These are phyloP conservation scores for Komagataella ulmi DNA, from an alignment of 805 yeast species.

Conservation along the genomic window DNA sequence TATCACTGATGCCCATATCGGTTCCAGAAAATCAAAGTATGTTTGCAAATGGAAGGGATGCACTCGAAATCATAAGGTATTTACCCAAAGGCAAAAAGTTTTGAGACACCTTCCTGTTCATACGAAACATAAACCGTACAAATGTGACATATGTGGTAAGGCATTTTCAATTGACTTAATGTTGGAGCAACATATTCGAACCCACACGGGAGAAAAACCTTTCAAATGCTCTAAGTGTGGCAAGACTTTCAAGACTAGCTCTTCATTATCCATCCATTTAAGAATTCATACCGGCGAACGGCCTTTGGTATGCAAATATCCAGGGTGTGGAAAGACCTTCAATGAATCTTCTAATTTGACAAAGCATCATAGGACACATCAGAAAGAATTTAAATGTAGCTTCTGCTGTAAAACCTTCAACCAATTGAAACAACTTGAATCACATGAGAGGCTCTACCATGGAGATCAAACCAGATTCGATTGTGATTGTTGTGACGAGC, in stretches of 20 bases:
- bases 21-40: conserved; percentile 58
- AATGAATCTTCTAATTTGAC: conserved; percentile 82
- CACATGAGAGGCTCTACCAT: conserved; percentile 1
- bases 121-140: conserved; percentile 71
- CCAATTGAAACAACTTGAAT: neutral
- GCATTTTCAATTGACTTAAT: conserved; percentile 66
- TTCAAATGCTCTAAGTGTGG: conserved; percentile 61
- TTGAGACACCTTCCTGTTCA: conserved; percentile 82
- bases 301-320: conserved; percentile 69
- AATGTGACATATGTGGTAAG: conserved; percentile 57
- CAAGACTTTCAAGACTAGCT: conserved; percentile 69
- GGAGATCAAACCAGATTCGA: conserved; percentile 1
- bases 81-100: conserved; percentile 76
- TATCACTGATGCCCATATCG: conserved; percentile 53
- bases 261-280: conserved; percentile 71
- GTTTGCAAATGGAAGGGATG: conserved; percentile 74
- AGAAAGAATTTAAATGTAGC: conserved; percentile 15
- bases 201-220: conserved; percentile 87
- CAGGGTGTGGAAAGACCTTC: conserved; percentile 73
- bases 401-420: conserved; percentile 3
- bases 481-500: neutral
- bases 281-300: conserved; percentile 86
- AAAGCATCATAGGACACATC: conserved; percentile 78
- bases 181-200: conserved; percentile 69
- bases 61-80: conserved; percentile 44